Base-by-base conservation (phyloP, 2,329 filamentous ascomycete species). In the Hirsutella thompsonii region DNA sequence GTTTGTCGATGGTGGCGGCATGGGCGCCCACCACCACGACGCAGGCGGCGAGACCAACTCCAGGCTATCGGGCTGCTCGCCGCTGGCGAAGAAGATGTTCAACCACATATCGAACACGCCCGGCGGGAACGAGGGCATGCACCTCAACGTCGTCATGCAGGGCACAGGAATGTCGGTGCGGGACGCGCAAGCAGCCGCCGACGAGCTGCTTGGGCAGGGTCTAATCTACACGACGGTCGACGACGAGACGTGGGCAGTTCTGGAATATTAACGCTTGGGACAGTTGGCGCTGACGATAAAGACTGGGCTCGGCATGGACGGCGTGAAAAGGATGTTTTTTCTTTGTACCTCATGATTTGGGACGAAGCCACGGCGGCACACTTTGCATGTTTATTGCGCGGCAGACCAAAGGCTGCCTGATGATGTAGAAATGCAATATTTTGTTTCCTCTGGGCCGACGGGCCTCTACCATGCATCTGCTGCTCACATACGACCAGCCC, bases 201-300 rank as follows among this genome's bases (percentile, higher is more conserved):
- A 94, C 52, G 88, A 96, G 62, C 62, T 98, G 54, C 61, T 87
- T 35, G 69, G 69, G 2, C 64, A 76, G 42, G 86, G 88, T 23
- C 57, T 86, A 51, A 85, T 94, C 48, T 98, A 87, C 64, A 86
- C 87, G 21, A 98, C 93, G 9, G 74, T 94, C 6, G 88, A 96
- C 62, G 90, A 96, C 54, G 74, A 85, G 61, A 96, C 90, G 1
- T 96, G 85, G 81, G 86, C 87, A 35, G 68, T 94, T 47, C 67
- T 95, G 45, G 85, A 93, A 44, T 50, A 46, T 36, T 49, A 37
- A 16, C n/a, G 35, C 18, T 20, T 36, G 35, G 18, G 21, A 20
- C 35, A 10, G 13, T 36, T 36, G 18, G 20, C 19, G 20, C 6
- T 13, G 13, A 36, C 18, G 16, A 36, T 18, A 16, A 16, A 18